Conservation (phyloP, 2,329 filamentous ascomycete genomes). For the Lachnum nothofagi region DNA sequence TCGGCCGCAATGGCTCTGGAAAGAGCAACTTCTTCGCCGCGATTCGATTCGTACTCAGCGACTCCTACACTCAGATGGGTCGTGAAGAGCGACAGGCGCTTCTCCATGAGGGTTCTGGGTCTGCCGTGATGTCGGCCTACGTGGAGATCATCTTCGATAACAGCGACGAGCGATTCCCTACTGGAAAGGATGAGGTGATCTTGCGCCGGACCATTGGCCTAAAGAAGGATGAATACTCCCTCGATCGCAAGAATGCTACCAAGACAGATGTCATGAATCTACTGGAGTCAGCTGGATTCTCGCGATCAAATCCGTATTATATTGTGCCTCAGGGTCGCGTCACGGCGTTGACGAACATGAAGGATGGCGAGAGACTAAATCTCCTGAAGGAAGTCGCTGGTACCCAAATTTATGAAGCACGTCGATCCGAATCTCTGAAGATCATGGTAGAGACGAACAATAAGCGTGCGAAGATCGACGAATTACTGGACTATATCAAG, state of each 20-base stretch:
- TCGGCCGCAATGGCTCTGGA: conserved; percentile 96
- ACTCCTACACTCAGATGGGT: conserved; percentile 93
- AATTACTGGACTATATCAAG: conserved; percentile 84
- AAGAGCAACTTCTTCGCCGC: conserved; percentile 99
- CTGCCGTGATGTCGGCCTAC: conserved; percentile 98
- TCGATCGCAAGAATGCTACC: conserved; percentile 94
- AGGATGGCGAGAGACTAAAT: conserved; percentile 83
- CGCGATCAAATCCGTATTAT: conserved; percentile 95
- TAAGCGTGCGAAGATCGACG: conserved; percentile 91
- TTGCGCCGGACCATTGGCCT: conserved; percentile 90
- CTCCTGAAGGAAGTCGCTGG: conserved; percentile 96
- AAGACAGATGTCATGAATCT: conserved; percentile 93
- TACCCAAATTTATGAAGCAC: conserved; percentile 92
- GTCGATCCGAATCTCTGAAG: conserved; percentile 84
- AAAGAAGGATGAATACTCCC: conserved; percentile 97
- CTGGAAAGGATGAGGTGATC: conserved; percentile 83
- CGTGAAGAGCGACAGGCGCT: conserved; percentile 93
- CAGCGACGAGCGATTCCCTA: conserved; percentile 89
- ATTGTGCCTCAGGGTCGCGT: conserved; percentile 97
- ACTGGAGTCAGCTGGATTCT: conserved; percentile 92
- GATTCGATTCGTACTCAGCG: conserved; percentile 95
- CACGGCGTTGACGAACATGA: conserved; percentile 96
- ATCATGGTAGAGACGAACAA: conserved; percentile 97
- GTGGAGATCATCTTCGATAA: conserved; percentile 99
- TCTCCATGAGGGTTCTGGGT: conserved; percentile 96